Percentiles rank a stretch among this genome's conserved stretches.
phyloP scores from a whole-genome alignment of 208 protist genomes.

The Trypanosoma congolense region DNA sequence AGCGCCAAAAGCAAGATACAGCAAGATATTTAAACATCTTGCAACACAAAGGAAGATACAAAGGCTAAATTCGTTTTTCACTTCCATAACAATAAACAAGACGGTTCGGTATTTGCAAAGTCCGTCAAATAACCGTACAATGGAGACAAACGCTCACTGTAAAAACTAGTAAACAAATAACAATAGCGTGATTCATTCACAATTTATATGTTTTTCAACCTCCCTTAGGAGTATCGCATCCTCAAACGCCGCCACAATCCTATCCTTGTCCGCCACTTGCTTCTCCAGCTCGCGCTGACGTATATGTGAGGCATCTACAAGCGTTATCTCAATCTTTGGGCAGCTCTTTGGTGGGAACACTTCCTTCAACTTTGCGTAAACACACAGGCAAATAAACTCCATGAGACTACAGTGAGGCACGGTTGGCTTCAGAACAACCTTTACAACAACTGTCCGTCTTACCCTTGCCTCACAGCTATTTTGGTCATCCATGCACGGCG shows the following conservation, averaged over 20 bases:
- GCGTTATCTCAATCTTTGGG: conserved; percentile 22
- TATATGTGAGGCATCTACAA: conserved; percentile 23
- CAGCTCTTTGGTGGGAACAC: conserved; percentile 14
- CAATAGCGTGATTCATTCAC: not conserved
- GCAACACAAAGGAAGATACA: no score
- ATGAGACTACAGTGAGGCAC: conserved; percentile 30
- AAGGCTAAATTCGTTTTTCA: no score
- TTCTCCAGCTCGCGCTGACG: conserved; percentile 21
- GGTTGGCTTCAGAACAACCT: conserved; percentile 24
- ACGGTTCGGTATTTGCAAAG: no score
- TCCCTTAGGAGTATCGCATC: conserved; percentile 14
- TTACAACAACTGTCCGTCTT: conserved; percentile 20
- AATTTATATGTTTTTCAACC: conserved; percentile 23
- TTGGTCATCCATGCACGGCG: no score
- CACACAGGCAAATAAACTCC: conserved; percentile 23
- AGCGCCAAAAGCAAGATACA: no score
- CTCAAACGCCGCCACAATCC: conserved; percentile 24
- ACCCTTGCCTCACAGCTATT: not conserved
- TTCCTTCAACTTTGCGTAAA: conserved; percentile 22
- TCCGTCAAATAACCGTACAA: no score
- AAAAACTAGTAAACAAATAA: not conserved
- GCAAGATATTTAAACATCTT: no score
- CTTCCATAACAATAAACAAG: no score
- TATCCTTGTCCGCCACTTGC: conserved; percentile 26
- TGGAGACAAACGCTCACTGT: no score